A percentile compares a stretch with the other conserved stretches of the same genome.
These are phyloP conservation scores for Psilocybe tampanensis DNA, from an alignment of 768 basidiomycete species.

Conservation along the genomic window DNA sequence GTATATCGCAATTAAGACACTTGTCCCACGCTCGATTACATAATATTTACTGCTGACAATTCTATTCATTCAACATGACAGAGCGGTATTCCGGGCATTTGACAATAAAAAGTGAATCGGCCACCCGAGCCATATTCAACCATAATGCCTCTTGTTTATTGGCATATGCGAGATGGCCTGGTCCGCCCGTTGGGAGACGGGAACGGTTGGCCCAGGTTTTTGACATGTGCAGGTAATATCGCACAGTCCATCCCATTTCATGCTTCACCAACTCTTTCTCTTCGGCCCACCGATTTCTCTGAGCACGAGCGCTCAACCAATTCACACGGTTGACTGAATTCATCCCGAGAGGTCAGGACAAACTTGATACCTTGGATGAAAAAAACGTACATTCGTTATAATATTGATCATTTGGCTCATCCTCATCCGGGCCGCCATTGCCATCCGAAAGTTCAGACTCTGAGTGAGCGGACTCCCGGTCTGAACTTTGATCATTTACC, in stretches of 20 bases:
- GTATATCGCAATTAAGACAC: too few relatives aligned
- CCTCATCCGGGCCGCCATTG: too few relatives aligned
- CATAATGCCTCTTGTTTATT: neutral
- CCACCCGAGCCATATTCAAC: neutral
- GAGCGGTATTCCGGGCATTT: too few relatives aligned
- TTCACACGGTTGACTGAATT: conserved; percentile 9
- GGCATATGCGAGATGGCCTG: neutral
- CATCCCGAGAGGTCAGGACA: neutral
- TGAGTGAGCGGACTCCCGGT: neutral
- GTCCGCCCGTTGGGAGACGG: neutral
- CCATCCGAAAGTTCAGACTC: too few relatives aligned
- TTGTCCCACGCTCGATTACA: too few relatives aligned
- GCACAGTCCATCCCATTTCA: conserved; percentile 14
- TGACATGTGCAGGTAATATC: neutral
- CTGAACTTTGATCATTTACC: too few relatives aligned
- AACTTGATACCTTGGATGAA: neutral
- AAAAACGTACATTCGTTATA: neutral
- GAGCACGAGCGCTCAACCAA: conserved; percentile 12
- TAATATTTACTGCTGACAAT: too few relatives aligned
- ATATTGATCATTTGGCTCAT: too few relatives aligned
- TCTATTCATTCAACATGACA: too few relatives aligned
- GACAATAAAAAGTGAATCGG: too few relatives aligned
- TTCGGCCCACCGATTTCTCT: conserved; percentile 6
- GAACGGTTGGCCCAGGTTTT: neutral
- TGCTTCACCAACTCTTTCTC: neutral